Evolutionary conservation across 164 flowering plant genomes (phyloP), one percentile per base, ranked within the genome.

Genomic region (Magnolia changhungtana): DNA sequence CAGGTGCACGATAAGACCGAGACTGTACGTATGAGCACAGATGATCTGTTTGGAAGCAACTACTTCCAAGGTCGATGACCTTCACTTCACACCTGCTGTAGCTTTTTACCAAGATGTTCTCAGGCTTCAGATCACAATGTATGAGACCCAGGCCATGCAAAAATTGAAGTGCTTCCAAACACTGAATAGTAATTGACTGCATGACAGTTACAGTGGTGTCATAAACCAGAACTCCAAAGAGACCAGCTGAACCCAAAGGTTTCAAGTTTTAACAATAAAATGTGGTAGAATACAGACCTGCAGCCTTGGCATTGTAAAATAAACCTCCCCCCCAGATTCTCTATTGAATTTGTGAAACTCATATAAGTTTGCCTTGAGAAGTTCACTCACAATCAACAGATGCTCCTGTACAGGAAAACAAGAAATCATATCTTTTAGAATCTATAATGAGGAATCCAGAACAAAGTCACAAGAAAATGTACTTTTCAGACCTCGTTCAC

Each of bases 291-390:
- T 14, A 80, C 88, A 79, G 75, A 94, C 99, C 97, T 96, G 99
- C 78, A 94, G 81, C 84, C 99, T 91, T 58, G 99, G 99, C 99
- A 96, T 96, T 50, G 99, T 96, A 79, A 96, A 96, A 82, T 96
- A 96, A 73, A 96, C 99, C 82, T 96, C 99, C 58, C 99, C 99
- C 55, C 99, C 98, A 81, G 99, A 92, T 86, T 96, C 99, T 82
- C 99, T 80, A 83, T 96, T 96, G 80, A 94, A 96, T 79, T 96
- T 96, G 81, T 96, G 99, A 78, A 96, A 96, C 81, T 96, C 99
- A 73, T 96, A 96, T 55, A 96, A 81, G 80, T 96, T 96, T 81
- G 99, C 99, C 86, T 96, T 96, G 2, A 96, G 93, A 78, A 96
- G 96, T 81, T 96, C 99, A 85, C 99, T 94, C 67, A 96, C 98